A percentile compares a stretch with the other conserved stretches of the same genome.
Evolutionary conservation across 2,329 filamentous ascomycete genomes (phyloP).

Genomic region (Zymoseptoria pseudotritici): DNA sequence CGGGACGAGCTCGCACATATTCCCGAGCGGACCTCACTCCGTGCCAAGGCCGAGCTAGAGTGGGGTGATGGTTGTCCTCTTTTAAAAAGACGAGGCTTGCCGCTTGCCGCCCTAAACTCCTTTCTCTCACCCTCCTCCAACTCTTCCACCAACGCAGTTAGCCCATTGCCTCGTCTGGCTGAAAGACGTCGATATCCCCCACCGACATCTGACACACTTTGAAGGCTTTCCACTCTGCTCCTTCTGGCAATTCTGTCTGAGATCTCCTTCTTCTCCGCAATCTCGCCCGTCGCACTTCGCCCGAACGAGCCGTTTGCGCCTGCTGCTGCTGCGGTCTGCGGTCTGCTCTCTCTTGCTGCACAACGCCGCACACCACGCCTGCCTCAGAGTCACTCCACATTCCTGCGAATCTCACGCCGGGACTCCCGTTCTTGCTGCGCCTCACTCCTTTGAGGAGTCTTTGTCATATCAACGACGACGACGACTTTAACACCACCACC

Average conservation of each 20-base stretch:
- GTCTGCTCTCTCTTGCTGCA: neutral
- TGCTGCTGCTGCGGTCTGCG: neutral
- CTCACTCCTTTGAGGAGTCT: neutral
- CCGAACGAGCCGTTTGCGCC: neutral
- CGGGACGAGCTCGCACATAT: neutral
- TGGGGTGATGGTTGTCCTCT: neutral
- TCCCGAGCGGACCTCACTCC: neutral
- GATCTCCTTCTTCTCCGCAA: neutral
- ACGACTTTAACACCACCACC: neutral
- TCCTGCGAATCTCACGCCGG: neutral
- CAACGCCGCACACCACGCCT: neutral
- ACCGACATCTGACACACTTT: neutral
- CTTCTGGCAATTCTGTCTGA: neutral
- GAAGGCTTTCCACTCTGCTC: neutral
- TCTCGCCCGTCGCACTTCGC: neutral
- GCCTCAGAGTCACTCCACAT: neutral
- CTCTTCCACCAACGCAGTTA: neutral
- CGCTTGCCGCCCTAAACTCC: neutral
- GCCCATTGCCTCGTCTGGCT: neutral
- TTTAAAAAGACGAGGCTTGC: neutral
- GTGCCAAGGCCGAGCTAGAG: neutral
- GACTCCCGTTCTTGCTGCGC: neutral
- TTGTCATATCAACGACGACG: neutral
- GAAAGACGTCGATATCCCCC: neutral
- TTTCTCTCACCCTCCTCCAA: neutral